phyloP scores from a whole-genome alignment of 1,139 yeast genomes.

The Magnusiomyces ingens region DNA sequence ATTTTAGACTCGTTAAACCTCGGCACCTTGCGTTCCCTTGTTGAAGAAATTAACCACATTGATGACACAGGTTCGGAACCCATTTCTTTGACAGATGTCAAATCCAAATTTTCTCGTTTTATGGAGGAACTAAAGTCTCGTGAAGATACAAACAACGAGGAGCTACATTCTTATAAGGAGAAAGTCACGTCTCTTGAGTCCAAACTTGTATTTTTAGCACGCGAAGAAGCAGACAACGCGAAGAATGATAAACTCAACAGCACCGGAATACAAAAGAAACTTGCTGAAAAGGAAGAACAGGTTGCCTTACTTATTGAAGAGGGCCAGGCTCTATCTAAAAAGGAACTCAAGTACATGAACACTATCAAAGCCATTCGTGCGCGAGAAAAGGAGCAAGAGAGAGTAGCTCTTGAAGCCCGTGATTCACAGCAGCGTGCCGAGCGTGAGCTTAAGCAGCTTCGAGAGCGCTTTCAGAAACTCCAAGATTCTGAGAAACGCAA shows the following conservation, averaged over 20 bases:
- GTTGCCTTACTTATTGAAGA: slow-evolving; percentile 62
- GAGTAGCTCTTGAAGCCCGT: slow-evolving; percentile 20
- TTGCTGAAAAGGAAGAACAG: slow-evolving; percentile 47
- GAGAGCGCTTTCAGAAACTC: slow-evolving; percentile 18
- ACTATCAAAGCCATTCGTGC: slow-evolving; percentile 56
- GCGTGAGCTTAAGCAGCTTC: slow-evolving; percentile 19
- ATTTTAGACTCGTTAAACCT: neutral
- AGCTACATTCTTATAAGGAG: slow-evolving; percentile 18
- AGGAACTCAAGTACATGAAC: slow-evolving; percentile 64
- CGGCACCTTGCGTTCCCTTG: neutral
- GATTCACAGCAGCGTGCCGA: slow-evolving; percentile 22
- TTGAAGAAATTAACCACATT: neutral
- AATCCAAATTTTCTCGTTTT: neutral
- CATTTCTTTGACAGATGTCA: neutral
- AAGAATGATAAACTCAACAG: slow-evolving; percentile 18
- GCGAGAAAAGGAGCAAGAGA: slow-evolving; percentile 37
- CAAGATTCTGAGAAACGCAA: slow-evolving; percentile 20
- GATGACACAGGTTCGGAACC: neutral
- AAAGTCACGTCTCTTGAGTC: slow-evolving; percentile 24
- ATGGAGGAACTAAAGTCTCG: neutral
- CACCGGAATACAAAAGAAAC: slow-evolving; percentile 23
- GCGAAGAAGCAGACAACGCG: slow-evolving; percentile 27
- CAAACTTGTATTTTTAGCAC: slow-evolving; percentile 24
- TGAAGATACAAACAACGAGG: slow-evolving; percentile 5
- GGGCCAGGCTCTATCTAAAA: slow-evolving; percentile 69